A percentile compares a stretch with the other conserved stretches of the same genome.
Conservation (phyloP, 2,329 filamentous ascomycete species). For the Cladosporium austrohemisphaericum region DNA sequence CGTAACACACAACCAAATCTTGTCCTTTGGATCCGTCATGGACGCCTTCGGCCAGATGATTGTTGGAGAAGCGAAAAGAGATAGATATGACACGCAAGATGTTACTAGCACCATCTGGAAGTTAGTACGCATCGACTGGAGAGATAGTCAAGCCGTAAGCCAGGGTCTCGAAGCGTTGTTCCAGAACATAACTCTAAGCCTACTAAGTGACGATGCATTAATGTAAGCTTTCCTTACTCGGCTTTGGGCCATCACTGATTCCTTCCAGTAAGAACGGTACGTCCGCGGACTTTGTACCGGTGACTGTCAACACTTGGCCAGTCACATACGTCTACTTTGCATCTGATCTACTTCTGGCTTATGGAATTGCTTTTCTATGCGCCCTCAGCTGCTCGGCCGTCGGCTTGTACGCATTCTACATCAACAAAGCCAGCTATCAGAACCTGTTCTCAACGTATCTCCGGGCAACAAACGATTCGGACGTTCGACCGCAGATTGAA, state of each 20-base stretch:
- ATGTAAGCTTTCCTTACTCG: too few relatives aligned
- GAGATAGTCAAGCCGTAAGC: not conserved
- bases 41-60: not conserved
- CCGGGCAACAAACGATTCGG: conserved; percentile 8
- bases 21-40: not conserved
- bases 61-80: not conserved
- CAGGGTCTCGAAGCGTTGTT: not conserved
- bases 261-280: not conserved
- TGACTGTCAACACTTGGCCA: not conserved
- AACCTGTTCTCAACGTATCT: conserved; percentile 13
- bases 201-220: not conserved
- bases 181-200: not conserved
- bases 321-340: conserved; percentile 2
- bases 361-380: conserved; percentile 1
- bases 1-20: not conserved
- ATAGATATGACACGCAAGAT: not conserved
- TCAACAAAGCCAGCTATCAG: conserved; percentile 7
- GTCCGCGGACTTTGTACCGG: not conserved
- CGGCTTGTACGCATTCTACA: conserved; percentile 1
- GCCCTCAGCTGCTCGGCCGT: not conserved
- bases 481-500: not conserved
- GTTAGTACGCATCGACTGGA: not conserved
- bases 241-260: too few relatives aligned
- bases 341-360: conserved; percentile 2
- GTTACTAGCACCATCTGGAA: not conserved